Evolutionary conservation across 306 rosid genomes (phyloP).

Genomic region (Mimosa pudica): DNA sequence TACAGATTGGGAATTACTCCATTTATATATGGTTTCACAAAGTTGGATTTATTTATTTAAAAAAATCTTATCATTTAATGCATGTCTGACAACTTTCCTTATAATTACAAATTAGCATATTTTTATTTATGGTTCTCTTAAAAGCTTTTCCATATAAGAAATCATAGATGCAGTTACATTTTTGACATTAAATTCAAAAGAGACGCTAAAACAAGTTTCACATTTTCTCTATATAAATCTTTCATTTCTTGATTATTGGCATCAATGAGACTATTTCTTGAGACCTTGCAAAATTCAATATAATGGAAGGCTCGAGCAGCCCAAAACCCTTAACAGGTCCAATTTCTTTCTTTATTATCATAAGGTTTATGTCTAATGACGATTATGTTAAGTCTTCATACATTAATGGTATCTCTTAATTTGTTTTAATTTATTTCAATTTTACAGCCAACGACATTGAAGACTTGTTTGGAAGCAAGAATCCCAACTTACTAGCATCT

Average conservation of each 20-base stretch:
- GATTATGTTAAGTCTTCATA: not conserved
- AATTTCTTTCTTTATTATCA: not conserved
- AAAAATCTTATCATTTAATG: not conserved
- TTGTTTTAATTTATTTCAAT: not conserved
- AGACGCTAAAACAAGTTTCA: not conserved
- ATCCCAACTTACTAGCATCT: not conserved
- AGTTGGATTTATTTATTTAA: not conserved
- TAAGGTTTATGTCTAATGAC: not conserved
- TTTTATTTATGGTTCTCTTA: not conserved
- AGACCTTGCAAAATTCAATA: not conserved
- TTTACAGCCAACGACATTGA: constrained; percentile 1
- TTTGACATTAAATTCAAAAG: not conserved
- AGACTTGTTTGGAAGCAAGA: not conserved
- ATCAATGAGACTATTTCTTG: not conserved
- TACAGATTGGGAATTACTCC: too few species aligned
- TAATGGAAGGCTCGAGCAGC: not conserved
- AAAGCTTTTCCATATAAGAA: not conserved
- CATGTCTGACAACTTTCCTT: not conserved
- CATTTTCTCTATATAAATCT: not conserved
- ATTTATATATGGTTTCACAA: not conserved
- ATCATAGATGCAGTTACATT: not conserved
- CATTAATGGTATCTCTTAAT: not conserved
- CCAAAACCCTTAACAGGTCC: not conserved
- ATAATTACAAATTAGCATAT: not conserved
- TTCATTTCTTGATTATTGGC: not conserved